Percentiles rank a stretch among this genome's conserved stretches.
These are phyloP conservation scores for Alternaria novae-zelandiae DNA, from an alignment of 2,329 filamentous ascomycete species.

Conservation along the genomic window DNA sequence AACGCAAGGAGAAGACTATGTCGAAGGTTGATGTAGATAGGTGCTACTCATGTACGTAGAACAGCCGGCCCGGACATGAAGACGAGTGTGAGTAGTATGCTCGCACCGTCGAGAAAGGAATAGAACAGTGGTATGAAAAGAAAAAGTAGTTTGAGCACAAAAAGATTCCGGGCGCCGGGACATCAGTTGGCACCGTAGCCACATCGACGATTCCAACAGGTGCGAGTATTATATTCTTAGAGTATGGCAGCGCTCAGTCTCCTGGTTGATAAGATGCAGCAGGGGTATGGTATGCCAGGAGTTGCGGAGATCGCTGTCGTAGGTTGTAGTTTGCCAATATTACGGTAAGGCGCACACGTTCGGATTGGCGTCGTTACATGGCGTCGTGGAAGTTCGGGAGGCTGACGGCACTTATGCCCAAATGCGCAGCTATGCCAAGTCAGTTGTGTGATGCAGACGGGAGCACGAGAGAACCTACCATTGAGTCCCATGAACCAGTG, in stretches of 20 bases:
- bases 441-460: constrained; percentile 19
- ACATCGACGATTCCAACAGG: constrained; percentile 34
- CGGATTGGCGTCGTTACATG: constrained; percentile 43
- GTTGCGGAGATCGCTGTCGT: constrained; percentile 32
- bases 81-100: constrained; percentile 19
- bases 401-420: constrained; percentile 53
- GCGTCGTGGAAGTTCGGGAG: constrained; percentile 27
- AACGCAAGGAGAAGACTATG: constrained; percentile 19
- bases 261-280: constrained; percentile 26
- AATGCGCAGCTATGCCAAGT: constrained; percentile 55
- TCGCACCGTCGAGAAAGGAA: constrained; percentile 27
- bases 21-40: constrained; percentile 21
- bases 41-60: constrained; percentile 34
- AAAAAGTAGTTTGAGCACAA: constrained; percentile 33
- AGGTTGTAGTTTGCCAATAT: constrained; percentile 33
- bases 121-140: constrained; percentile 44
- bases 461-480: constrained; percentile 70
- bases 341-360: constrained; percentile 36
- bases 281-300: constrained; percentile 40
- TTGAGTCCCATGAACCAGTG: constrained; percentile 98
- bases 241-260: constrained; percentile 27
- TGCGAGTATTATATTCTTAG: constrained; percentile 42
- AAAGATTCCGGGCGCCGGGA: constrained; percentile 42
- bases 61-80: constrained; percentile 31
- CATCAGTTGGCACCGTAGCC: constrained; percentile 33